Base-by-base conservation (phyloP, 1,284 basidiomycete species). In the Trichosporon asahii region DNA sequence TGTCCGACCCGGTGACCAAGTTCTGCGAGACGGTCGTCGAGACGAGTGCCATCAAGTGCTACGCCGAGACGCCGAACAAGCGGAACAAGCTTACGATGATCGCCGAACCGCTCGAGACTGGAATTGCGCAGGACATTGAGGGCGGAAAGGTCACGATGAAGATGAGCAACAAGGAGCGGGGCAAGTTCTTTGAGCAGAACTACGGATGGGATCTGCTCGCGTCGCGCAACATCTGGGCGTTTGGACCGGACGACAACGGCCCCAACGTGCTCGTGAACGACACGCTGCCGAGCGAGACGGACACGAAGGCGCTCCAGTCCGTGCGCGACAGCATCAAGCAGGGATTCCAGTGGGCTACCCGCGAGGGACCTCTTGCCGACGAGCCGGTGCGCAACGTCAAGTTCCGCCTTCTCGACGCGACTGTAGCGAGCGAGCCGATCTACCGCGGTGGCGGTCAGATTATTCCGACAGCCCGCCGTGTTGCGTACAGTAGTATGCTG, bases 31-130 rank as follows among this genome's bases (percentile, higher is more conserved):
- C 97, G 12, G 97, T 99, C 21, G 87, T 99, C 72, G 97, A 99
- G 86, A 99, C 97, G 33, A 95, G 93, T 75, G 95, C 95, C 7
- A 85, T 99, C 76, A 99, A 98, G 85, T 98, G 96, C 81, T 99
- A 98, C 83, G 97, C 97, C 27, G 93, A 96, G 79, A 99, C 97
- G 55, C 96, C 97, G 2, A 99, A 99, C 85, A 98, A 98, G 86
- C 97, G 95, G 95, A 98, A 98, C 86, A 93, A 92, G 79, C 88
- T 98, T 68, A 98, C 95, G 3, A 96, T 98, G 94, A 98, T 98
- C 72, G 93, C 95, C 31, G 95, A 98, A 80, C 95, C 95, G 0
- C 86, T 98, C 44, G 95, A 98, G 83, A 88, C 90, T 65, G 95
- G 95, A 15, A 89, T 98, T 73, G 93, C 95, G 1, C 93, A 96